phyloP scores from a whole-genome alignment of 2,329 filamentous ascomycete genomes.

The Fusarium incarnatum region DNA sequence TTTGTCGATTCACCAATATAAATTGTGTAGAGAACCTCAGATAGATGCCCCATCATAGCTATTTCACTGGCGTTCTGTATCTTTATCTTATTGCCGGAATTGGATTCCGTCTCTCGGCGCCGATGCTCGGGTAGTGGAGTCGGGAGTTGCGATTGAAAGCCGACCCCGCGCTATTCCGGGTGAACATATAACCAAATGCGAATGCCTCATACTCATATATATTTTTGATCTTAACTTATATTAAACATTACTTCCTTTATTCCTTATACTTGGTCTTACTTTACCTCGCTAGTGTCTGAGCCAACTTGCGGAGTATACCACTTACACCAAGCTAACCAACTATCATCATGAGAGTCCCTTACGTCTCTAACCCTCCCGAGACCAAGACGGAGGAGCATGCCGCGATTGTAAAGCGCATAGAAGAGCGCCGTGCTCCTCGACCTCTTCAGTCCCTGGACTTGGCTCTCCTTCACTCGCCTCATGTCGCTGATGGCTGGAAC shows the following conservation, averaged over 20 bases:
- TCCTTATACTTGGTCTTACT: not conserved
- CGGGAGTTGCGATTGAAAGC: constrained; percentile 42
- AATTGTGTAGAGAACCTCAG: not conserved
- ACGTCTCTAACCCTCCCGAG: constrained; percentile 66
- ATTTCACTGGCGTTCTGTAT: not conserved
- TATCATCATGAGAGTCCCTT: constrained; percentile 72
- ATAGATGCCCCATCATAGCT: not conserved
- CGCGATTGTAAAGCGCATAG: constrained; percentile 72
- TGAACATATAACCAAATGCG: constrained; percentile 47
- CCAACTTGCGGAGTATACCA: not conserved
- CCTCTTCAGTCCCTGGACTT: constrained; percentile 81
- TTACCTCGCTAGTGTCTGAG: not conserved
- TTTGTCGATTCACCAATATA: not conserved
- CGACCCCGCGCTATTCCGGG: constrained; percentile 45
- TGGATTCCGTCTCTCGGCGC: constrained; percentile 34
- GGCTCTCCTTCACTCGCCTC: constrained; percentile 77
- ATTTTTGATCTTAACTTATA: not conserved
- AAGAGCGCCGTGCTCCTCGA: constrained; percentile 73
- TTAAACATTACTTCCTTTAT: not conserved
- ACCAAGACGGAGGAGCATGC: constrained; percentile 59
- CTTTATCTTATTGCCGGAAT: constrained; percentile 9
- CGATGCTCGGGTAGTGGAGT: constrained; percentile 47
- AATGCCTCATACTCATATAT: not conserved
- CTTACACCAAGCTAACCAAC: constrained; percentile 28
- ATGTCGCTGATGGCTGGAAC: constrained; percentile 82